phyloP scores from a whole-genome alignment of 148 eudicot species.

The Suaeda aralocaspica region DNA sequence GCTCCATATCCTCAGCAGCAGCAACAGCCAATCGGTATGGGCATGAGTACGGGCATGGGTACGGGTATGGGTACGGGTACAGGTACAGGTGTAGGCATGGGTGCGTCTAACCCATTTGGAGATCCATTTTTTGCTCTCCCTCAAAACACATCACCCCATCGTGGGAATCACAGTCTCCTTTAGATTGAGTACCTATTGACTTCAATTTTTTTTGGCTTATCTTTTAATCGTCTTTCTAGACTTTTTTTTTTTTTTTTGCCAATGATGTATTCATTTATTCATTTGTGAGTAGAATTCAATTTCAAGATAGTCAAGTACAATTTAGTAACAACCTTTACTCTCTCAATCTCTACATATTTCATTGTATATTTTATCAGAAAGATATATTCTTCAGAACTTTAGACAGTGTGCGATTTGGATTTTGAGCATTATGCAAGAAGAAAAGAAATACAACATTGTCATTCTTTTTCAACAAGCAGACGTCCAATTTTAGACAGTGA shows the following conservation, averaged over 20 bases:
- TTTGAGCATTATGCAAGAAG: background rate
- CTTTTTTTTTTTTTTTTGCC: background rate
- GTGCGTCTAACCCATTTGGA: conserved; percentile 64
- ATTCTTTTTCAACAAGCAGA: background rate
- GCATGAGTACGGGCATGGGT: conserved; percentile 18
- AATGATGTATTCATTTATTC: conserved; percentile 3
- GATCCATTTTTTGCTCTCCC: conserved; percentile 52
- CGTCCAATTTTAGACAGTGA: background rate
- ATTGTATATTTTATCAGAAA: conserved; percentile 3
- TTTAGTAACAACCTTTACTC: background rate
- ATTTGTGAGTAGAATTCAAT: conserved; percentile 23
- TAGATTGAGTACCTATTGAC: conserved; percentile 23
- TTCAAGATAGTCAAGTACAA: background rate
- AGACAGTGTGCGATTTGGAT: conserved; percentile 5
- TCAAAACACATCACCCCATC: conserved; percentile 39
- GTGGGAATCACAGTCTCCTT: conserved; percentile 53
- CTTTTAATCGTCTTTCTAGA: background rate
- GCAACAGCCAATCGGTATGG: conserved; percentile 27
- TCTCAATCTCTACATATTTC: conserved; percentile 13
- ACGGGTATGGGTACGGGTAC: background rate
- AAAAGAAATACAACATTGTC: background rate
- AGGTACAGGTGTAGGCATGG: conserved; percentile 14
- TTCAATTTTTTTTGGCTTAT: background rate
- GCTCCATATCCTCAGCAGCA: conserved; percentile 45
- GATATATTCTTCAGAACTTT: background rate